Evolutionary conservation across 495 filamentous ascomycete species (phyloP), one percentile per base, ranked within the genome.

Genomic region (Darksidea phi): DNA sequence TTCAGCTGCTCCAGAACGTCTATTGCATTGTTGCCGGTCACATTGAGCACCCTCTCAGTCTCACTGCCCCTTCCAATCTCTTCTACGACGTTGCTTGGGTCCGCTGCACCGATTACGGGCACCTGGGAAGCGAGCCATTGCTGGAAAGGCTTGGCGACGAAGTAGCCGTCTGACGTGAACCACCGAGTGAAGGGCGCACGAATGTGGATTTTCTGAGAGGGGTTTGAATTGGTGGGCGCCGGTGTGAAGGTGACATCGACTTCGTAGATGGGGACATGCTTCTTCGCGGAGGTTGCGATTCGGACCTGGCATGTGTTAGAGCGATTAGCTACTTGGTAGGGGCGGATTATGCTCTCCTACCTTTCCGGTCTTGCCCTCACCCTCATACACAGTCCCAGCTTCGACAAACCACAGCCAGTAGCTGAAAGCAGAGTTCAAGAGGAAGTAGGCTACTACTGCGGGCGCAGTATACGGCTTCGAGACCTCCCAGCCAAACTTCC

Each of bases 401-500:
- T 98, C 94, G 11, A 92, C 88, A 28, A 75, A 79, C 84, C 86
- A 87, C 61, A 96, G 86, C 94, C 94, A 98, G 61, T 82, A 82
- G 32, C 90, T 93, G 52, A 97, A 79, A 8, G 80, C 73, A 15
- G 80, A 80, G 74, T 98, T 97, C 34, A 97, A 77, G 1, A 85
- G 48, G 48, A 92, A 87, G 78, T 97, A 98, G 6, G 85, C 63
- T 12, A 79, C 77, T 4, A 97, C 95, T 0, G 91, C 90, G 37
- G 79, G 79, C 10, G 88, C 78, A 24, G 92, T 96, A 66, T 81
- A 82, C 52, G 76, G 78, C 67, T 89, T 93, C 17, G 90, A 92
- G 36, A 74, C 73, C 47, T 96, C 91, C 81, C 93, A 97, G 57
- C 91, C 91, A 32, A 92, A 76, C 64, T 86, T 88, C 75, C 90